Conservation (phyloP, 2,329 filamentous ascomycete genomes). For the Paraphoma sp. region DNA sequence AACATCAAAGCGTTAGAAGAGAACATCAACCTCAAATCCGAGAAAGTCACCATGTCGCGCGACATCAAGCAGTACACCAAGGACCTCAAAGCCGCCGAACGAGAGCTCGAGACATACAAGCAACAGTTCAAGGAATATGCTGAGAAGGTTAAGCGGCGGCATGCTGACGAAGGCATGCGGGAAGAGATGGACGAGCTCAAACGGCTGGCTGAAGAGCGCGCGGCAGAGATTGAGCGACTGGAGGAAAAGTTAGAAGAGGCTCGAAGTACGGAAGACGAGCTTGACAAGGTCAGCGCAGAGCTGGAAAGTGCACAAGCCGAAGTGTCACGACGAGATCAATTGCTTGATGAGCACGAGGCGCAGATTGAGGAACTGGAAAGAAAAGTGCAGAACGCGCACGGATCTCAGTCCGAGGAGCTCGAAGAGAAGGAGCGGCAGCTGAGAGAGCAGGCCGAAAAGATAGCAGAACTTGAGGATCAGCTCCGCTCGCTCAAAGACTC, state of each 20-base stretch:
- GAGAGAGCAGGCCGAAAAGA: slow-evolving; percentile 35
- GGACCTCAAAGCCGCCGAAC: slow-evolving; percentile 79
- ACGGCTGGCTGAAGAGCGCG: slow-evolving; percentile 53
- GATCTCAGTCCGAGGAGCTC: slow-evolving; percentile 32
- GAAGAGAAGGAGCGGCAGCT: slow-evolving; percentile 41
- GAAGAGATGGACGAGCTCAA: slow-evolving; percentile 62
- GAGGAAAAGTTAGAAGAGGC: slow-evolving; percentile 44
- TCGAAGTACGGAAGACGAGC: slow-evolving; percentile 38
- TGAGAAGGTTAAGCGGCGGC: slow-evolving; percentile 78
- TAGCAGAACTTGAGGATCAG: slow-evolving; percentile 36
- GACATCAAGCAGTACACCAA: slow-evolving; percentile 90
- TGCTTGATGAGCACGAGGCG: slow-evolving; percentile 48
- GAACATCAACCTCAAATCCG: slow-evolving; percentile 94
- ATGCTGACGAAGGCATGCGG: slow-evolving; percentile 73
- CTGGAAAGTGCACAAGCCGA: slow-evolving; percentile 45
- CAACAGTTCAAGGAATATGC: slow-evolving; percentile 83
- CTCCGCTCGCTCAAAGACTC: slow-evolving; percentile 33
- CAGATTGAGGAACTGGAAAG: slow-evolving; percentile 43
- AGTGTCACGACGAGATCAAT: slow-evolving; percentile 39
- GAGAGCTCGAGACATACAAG: slow-evolving; percentile 83
- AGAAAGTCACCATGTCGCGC: slow-evolving; percentile 85
- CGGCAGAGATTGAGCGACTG: slow-evolving; percentile 42
- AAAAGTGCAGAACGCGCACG: slow-evolving; percentile 39
- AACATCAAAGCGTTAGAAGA: slow-evolving; percentile 89
- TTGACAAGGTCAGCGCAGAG: slow-evolving; percentile 44